These are phyloP conservation scores for Carex kokanica DNA, from an alignment of 176 grass and related monocot species.

Conservation along the genomic window DNA sequence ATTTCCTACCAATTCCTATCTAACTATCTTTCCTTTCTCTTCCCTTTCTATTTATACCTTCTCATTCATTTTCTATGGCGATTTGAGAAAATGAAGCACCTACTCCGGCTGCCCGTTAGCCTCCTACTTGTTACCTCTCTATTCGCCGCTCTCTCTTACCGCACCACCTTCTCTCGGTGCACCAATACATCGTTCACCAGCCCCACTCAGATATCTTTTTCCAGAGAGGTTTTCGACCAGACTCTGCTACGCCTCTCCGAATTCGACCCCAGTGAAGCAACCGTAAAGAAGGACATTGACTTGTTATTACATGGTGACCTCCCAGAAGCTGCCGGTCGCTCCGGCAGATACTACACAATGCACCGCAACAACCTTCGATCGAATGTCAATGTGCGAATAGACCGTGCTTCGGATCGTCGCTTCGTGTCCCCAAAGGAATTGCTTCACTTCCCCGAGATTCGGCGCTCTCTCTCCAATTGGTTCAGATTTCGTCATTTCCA, in stretches of 20 bases:
- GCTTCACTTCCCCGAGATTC: slow-evolving; percentile 37
- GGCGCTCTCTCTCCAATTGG: slow-evolving; percentile 55
- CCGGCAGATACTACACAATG: slow-evolving; percentile 21
- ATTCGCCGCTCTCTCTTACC: slow-evolving; percentile 27
- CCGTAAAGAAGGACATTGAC: slow-evolving; percentile 55
- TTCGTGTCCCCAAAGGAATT: slow-evolving; percentile 37
- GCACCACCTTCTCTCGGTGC: background rate
- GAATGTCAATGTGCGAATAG: background rate
- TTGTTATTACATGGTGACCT: slow-evolving; percentile 66
- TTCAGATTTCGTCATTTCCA: slow-evolving; percentile 65
- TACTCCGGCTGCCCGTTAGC: slow-evolving; percentile 32
- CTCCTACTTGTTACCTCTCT: slow-evolving; percentile 33
- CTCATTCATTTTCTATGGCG: background rate
- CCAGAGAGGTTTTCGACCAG: slow-evolving; percentile 34
- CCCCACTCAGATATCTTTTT: background rate
- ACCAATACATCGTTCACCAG: background rate
- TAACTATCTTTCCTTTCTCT: background rate
- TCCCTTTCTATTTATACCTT: slow-evolving; percentile 3
- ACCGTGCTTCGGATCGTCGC: slow-evolving; percentile 33
- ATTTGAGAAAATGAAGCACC: slow-evolving; percentile 37
- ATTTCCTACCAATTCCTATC: background rate
- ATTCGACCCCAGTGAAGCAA: slow-evolving; percentile 39
- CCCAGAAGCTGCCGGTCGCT: slow-evolving; percentile 29
- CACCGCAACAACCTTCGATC: slow-evolving; percentile 40
- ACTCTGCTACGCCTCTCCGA: slow-evolving; percentile 69